These are phyloP conservation scores for Lasiodiplodia gonubiensis DNA, from an alignment of 2,329 filamentous ascomycete species.

Conservation along the genomic window DNA sequence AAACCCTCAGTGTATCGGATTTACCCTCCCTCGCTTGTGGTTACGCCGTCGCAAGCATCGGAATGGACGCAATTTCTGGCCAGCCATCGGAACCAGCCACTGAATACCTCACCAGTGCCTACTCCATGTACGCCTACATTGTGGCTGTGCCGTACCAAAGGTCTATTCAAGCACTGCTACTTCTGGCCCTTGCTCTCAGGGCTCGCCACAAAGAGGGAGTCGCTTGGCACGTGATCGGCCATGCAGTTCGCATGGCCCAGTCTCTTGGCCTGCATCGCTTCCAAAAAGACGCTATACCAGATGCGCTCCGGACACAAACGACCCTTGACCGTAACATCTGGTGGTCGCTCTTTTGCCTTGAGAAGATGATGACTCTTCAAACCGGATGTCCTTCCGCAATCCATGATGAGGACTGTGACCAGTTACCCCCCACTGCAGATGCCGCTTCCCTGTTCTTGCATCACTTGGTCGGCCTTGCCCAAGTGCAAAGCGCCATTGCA, in stretches of 20 bases:
- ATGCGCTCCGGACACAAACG: not conserved
- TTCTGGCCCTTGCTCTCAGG: conserved; percentile 25
- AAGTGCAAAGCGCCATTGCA: conserved; percentile 1
- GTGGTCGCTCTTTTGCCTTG: conserved; percentile 3
- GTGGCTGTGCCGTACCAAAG: conserved; percentile 16
- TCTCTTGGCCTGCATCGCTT: conserved; percentile 27
- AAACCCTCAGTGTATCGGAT: not conserved
- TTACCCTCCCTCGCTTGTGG: not conserved
- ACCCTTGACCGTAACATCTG: not conserved
- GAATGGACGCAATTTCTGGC: conserved; percentile 9
- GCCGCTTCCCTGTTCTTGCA: not conserved
- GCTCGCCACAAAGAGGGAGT: conserved; percentile 22
- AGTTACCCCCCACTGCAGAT: not conserved
- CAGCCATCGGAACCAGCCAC: conserved; percentile 2
- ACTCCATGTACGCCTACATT: conserved; percentile 12
- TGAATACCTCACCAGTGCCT: conserved; percentile 13
- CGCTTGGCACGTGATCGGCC: conserved; percentile 21
- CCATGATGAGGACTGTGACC: conserved; percentile 5
- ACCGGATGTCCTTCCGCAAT: conserved; percentile 1
- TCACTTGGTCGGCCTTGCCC: not conserved
- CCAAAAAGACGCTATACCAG: not conserved
- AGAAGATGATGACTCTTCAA: conserved; percentile 9
- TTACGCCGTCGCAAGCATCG: conserved; percentile 2
- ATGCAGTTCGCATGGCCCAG: conserved; percentile 26
- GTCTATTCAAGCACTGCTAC: conserved; percentile 25